These are phyloP conservation scores for Amanita exitialis DNA, from an alignment of 768 basidiomycete genomes.

Conservation along the genomic window DNA sequence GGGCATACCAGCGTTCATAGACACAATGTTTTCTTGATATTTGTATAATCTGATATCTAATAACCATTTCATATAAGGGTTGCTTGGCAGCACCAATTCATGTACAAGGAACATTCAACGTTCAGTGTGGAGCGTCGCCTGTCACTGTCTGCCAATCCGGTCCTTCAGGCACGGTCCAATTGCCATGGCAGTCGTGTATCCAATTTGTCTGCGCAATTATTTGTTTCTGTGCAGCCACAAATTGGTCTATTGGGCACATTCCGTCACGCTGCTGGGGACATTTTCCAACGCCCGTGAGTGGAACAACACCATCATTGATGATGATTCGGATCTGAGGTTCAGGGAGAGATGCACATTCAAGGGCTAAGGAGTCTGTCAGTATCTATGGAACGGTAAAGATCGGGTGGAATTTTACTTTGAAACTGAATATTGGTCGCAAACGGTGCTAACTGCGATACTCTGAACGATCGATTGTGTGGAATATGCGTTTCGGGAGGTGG, in stretches of 20 bases:
- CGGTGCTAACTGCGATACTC: slow-evolving; percentile 67
- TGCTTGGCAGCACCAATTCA: no score
- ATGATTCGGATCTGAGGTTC: slow-evolving; percentile 67
- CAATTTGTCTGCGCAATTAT: slow-evolving; percentile 62
- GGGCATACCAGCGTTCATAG: slow-evolving; percentile 11
- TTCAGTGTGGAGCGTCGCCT: slow-evolving; percentile 44
- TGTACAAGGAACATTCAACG: no score
- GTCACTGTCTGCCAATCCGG: slow-evolving; percentile 62
- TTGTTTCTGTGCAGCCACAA: slow-evolving; percentile 60
- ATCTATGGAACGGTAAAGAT: background rate
- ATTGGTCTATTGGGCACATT: slow-evolving; percentile 64
- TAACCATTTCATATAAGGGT: no score
- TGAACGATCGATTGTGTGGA: slow-evolving; percentile 54
- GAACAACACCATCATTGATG: slow-evolving; percentile 81
- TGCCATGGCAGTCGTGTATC: slow-evolving; percentile 63
- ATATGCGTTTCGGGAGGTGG: slow-evolving; percentile 73
- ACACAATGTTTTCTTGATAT: background rate
- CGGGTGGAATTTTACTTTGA: slow-evolving; percentile 45
- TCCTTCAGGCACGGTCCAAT: slow-evolving; percentile 66
- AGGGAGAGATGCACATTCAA: slow-evolving; percentile 43
- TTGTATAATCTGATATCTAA: background rate
- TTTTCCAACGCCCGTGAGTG: slow-evolving; percentile 66
- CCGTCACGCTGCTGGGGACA: slow-evolving; percentile 69
- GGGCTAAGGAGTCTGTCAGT: slow-evolving; percentile 32
- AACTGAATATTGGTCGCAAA: slow-evolving; percentile 87